Conservation (phyloP, 257 asterid genomes). For the Jacaranda mimosifolia region DNA sequence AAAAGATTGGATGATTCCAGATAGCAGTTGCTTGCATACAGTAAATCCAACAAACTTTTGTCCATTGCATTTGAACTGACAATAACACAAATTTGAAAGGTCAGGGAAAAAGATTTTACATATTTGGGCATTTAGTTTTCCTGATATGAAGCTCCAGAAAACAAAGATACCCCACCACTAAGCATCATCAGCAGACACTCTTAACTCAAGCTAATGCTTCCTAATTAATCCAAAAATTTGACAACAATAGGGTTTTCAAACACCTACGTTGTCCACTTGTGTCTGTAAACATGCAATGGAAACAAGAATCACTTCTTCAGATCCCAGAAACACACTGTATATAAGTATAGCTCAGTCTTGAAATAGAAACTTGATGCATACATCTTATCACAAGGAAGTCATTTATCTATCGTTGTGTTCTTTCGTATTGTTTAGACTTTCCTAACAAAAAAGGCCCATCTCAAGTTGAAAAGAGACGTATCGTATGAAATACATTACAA, state of each 20-base stretch:
- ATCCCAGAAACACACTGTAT: neutral
- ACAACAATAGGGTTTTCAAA: neutral
- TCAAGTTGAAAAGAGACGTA: no score
- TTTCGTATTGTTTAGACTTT: neutral
- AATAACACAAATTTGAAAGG: neutral
- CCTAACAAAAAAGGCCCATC: no score
- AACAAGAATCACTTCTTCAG: constrained; percentile 12
- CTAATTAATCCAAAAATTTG: constrained; percentile 27
- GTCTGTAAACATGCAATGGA: constrained; percentile 4
- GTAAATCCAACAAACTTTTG: constrained; percentile 10
- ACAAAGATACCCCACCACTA: constrained; percentile 24
- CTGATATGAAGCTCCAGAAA: constrained; percentile 3
- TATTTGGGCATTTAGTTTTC: neutral
- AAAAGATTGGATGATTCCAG: constrained; percentile 2
- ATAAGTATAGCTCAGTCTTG: neutral
- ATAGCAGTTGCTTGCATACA: neutral
- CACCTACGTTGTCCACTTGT: neutral
- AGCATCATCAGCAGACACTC: constrained; percentile 9
- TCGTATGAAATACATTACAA: no score
- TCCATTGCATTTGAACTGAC: constrained; percentile 23
- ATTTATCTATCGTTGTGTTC: no score
- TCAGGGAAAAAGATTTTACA: neutral
- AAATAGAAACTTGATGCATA: neutral
- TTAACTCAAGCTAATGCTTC: constrained; percentile 26
- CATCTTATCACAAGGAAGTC: neutral